Evolutionary conservation across 2,329 filamentous ascomycete species (phyloP).

Genomic region (Apiospora phragmitis): DNA sequence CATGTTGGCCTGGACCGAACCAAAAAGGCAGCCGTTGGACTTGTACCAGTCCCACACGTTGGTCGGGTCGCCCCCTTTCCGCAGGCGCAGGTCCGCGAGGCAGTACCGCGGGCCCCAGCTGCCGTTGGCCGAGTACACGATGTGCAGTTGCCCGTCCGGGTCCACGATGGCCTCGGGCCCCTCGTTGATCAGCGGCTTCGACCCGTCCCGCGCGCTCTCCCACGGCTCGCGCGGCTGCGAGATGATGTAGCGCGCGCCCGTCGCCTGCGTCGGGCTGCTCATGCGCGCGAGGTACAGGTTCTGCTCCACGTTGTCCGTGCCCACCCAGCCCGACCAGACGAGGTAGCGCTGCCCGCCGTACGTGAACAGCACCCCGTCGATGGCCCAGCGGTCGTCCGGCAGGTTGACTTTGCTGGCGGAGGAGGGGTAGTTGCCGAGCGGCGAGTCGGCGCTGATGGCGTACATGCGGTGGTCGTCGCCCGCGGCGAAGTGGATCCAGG

Average conservation of each 20-base stretch:
- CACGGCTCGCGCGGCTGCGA: constrained; percentile 27
- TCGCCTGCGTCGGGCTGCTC: constrained; percentile 20
- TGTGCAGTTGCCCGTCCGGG: constrained; percentile 27
- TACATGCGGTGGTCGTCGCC: constrained; percentile 25
- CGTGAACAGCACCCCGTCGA: constrained; percentile 24
- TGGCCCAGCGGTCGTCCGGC: constrained; percentile 26
- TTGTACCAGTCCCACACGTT: constrained; percentile 30
- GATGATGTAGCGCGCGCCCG: constrained; percentile 23
- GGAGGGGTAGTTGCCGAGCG: constrained; percentile 18
- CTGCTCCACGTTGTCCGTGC: constrained; percentile 19
- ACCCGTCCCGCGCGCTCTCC: constrained; percentile 19
- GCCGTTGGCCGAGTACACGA: constrained; percentile 28
- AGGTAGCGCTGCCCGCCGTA: constrained; percentile 23
- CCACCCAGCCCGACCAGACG: constrained; percentile 27
- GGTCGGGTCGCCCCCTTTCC: constrained; percentile 25
- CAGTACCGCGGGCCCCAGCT: constrained; percentile 27
- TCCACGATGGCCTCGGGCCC: constrained; percentile 25
- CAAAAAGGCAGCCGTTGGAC: constrained; percentile 28
- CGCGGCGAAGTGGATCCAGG: constrained; percentile 24
- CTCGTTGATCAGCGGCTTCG: constrained; percentile 24
- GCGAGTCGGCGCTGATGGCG: constrained; percentile 22
- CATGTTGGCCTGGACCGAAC: constrained; percentile 24
- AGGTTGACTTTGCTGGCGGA: constrained; percentile 20
- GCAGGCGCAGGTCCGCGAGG: constrained; percentile 25
- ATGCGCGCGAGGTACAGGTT: constrained; percentile 26